Base-by-base conservation (phyloP, 768 basidiomycete species). In the Phallus indusiatus region DNA sequence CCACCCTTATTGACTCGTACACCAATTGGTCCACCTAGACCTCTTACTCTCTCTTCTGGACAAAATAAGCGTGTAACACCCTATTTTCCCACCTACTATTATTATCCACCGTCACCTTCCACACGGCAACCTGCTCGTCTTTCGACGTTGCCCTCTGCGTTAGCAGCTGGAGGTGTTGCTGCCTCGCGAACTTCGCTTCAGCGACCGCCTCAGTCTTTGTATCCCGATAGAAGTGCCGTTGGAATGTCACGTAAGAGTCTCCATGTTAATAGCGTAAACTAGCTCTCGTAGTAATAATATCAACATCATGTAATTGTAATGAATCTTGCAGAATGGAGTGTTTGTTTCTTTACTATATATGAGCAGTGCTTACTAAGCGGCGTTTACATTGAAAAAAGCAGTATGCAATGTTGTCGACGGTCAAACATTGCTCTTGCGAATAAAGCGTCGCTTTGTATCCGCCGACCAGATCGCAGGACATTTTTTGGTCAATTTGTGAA, bases 401-500 rank as follows among this genome's bases (percentile, higher is more conserved):
- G 42, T 42, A 42, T 42, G 42, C 42, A 42, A 42, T 14, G 42
- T 42, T 12, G 9, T 42, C 42, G 42, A 42, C 42, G 42, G 12
- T 42, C 12, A 5, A 42, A 42, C 42, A n/a, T 42, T 42, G 42
- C 42, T 10, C 42, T 42, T n/a, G n/a, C 42, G n/a, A 42, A 12
- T n/a, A 42, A 42, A n/a, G n/a, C 42, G n/a, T n/a, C 14, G 12
- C n/a, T 12, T 42, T 42, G 4, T 10, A 42, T 42, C 12, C 42
- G 42, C 12, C 42, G 42, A 5, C 12, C 63, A n/a, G 5, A 50
- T 18, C 9, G 59, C 20, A n/a, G 42, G 24, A 22, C 33, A 52
- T 36, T 62, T 20, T 47, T 47, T 24, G 18, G 61, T 54, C 59
- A 54, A 54, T 33, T 47, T 48, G 12, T 17, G 1, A 58, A 59